A percentile compares a stretch with the other conserved stretches of the same genome.
These are phyloP conservation scores for Phytophthora fragariae DNA, from an alignment of 352 stramenopile species.

Conservation along the genomic window DNA sequence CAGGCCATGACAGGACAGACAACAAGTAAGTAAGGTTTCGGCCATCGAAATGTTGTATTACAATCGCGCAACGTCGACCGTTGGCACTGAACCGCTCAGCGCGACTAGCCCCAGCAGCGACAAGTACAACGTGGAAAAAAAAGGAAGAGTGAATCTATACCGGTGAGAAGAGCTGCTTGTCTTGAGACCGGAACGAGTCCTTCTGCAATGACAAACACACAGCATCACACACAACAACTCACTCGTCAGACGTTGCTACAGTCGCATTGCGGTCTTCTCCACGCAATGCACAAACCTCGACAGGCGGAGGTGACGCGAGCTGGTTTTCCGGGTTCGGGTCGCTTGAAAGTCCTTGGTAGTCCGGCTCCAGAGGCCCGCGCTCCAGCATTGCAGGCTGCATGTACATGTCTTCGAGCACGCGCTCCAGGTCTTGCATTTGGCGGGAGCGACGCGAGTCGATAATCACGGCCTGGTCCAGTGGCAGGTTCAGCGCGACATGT, in stretches of 20 bases:
- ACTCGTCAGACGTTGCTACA: constrained; percentile 3
- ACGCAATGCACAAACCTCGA: constrained; percentile 50
- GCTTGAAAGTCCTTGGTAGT: constrained; percentile 78
- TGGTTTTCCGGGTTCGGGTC: constrained; percentile 70
- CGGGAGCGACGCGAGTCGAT: constrained; percentile 65
- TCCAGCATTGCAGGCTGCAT: constrained; percentile 72
- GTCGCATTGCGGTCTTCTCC: neutral
- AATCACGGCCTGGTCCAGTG: constrained; percentile 79
- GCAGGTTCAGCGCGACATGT: constrained; percentile 70
- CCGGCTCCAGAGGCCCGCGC: constrained; percentile 68
- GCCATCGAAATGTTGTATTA: constrained; percentile 45
- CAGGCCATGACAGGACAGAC: constrained; percentile 5
- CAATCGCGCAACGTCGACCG: constrained; percentile 20
- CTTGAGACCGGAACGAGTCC: constrained; percentile 44
- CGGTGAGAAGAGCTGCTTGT: constrained; percentile 47
- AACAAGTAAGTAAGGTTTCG: constrained; percentile 25
- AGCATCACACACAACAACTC: constrained; percentile 15
- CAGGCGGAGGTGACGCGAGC: constrained; percentile 65
- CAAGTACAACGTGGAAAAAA: neutral
- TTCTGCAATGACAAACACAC: constrained; percentile 36
- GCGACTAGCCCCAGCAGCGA: constrained; percentile 14
- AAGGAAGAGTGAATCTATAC: constrained; percentile 35
- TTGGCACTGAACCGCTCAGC: neutral
- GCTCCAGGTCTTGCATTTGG: constrained; percentile 65
- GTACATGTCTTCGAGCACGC: constrained; percentile 71